Evolutionary conservation across 257 asterid genomes (phyloP).

Genomic region (Paulownia fortunei): DNA sequence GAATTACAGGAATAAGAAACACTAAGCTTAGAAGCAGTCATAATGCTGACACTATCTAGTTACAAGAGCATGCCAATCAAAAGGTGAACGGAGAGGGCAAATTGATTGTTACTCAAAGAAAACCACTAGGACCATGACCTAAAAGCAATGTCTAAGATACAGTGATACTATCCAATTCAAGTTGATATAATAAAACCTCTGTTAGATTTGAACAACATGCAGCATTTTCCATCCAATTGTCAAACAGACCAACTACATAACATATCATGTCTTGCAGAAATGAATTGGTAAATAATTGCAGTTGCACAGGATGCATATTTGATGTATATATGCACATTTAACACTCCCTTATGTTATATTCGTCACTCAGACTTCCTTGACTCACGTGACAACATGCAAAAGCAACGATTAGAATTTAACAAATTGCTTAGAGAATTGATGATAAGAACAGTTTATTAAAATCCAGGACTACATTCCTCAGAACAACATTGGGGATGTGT

Average conservation of each 20-base stretch:
- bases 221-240: not conserved
- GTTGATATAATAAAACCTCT: not conserved
- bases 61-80: not conserved
- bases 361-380: not conserved
- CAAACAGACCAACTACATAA: not conserved
- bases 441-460: not conserved
- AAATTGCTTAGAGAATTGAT: not conserved
- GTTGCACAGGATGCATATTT: constrained; percentile 3
- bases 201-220: not conserved
- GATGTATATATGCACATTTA: not conserved
- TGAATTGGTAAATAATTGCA: too few species aligned
- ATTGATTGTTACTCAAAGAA: not conserved
- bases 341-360: not conserved
- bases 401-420: not conserved
- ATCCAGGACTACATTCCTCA: not conserved
- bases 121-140: not conserved
- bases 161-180: not conserved
- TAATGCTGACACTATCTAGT: not conserved
- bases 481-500: not conserved
- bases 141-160: not conserved
- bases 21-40: not conserved
- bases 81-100: not conserved
- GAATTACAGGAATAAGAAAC: not conserved
- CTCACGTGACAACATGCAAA: not conserved
- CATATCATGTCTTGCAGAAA: not conserved